Percentiles rank a stretch among this genome's conserved stretches.
Conservation (phyloP, 257 asterid genomes). For the Plantago elongata region DNA sequence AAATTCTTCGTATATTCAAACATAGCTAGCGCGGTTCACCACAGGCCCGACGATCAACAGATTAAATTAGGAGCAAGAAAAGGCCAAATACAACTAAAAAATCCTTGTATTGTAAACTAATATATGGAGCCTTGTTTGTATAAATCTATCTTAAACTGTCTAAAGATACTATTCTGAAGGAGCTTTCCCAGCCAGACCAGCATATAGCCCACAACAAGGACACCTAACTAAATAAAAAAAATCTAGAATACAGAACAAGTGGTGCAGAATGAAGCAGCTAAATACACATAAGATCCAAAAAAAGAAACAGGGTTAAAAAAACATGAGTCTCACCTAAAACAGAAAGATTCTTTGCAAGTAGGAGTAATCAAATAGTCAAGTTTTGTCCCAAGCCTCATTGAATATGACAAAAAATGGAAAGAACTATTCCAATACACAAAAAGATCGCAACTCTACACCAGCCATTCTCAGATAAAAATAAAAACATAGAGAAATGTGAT, state of each 20-base stretch:
- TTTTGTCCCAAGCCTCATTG: neutral
- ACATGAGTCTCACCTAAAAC: slow-evolving; percentile 1
- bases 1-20: no score
- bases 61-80: slow-evolving; percentile 19
- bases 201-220: slow-evolving; percentile 22
- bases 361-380: neutral
- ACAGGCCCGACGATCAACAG: slow-evolving; percentile 4
- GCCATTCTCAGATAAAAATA: no score
- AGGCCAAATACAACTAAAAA: neutral
- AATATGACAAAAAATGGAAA: neutral
- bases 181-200: slow-evolving; percentile 12
- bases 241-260: neutral
- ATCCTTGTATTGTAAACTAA: neutral
- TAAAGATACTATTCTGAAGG: no score
- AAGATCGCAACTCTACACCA: slow-evolving; percentile 10
- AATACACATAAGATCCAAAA: neutral
- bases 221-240: slow-evolving; percentile 9
- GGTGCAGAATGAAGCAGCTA: slow-evolving; percentile 4
- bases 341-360: slow-evolving; percentile 11
- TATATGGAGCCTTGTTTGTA: neutral
- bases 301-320: neutral
- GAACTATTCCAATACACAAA: neutral
- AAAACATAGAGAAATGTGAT: neutral
- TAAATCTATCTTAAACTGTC: no score
- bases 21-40: no score